Conservation (phyloP, 2,329 filamentous ascomycete genomes). For the Monosporascus sp. region DNA sequence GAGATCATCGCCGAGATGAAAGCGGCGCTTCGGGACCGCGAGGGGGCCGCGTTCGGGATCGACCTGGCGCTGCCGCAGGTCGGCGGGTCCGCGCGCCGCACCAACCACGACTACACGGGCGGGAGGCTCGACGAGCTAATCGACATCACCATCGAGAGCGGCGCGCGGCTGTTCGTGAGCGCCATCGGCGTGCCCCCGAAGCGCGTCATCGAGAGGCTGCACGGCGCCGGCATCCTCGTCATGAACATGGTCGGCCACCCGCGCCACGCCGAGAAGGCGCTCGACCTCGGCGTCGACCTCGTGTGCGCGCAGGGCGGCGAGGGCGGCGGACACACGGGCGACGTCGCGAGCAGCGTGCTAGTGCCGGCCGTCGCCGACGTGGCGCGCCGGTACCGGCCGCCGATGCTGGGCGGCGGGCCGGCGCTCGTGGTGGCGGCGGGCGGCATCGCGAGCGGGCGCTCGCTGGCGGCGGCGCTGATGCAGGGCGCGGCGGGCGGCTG, state of each 20-base stretch:
- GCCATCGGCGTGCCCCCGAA: constrained; percentile 83
- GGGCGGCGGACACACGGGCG: constrained; percentile 88
- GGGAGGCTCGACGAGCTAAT: constrained; percentile 85
- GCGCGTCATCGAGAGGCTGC: constrained; percentile 68
- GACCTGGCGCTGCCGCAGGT: constrained; percentile 90
- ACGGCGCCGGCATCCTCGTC: constrained; percentile 73
- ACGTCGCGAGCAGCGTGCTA: constrained; percentile 79
- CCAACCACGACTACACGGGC: constrained; percentile 93
- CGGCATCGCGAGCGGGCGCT: constrained; percentile 77
- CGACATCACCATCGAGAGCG: constrained; percentile 77
- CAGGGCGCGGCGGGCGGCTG: constrained; percentile 85
- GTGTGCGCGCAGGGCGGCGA: constrained; percentile 91
- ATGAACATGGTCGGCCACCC: constrained; percentile 99
- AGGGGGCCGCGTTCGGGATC: constrained; percentile 81
- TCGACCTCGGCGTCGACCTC: constrained; percentile 83
- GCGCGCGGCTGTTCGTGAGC: constrained; percentile 79
- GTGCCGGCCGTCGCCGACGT: constrained; percentile 86
- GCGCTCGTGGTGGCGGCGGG: constrained; percentile 86
- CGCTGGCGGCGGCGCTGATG: constrained; percentile 77
- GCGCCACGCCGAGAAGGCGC: constrained; percentile 83
- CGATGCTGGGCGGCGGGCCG: constrained; percentile 61
- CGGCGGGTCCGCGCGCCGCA: constrained; percentile 76
- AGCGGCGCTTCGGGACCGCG: constrained; percentile 58
- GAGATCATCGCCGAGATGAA: constrained; percentile 85
- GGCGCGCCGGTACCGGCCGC: constrained; percentile 65